Conservation (phyloP, 2,329 filamentous ascomycete genomes). For the Pseudogymnoascus sp. region DNA sequence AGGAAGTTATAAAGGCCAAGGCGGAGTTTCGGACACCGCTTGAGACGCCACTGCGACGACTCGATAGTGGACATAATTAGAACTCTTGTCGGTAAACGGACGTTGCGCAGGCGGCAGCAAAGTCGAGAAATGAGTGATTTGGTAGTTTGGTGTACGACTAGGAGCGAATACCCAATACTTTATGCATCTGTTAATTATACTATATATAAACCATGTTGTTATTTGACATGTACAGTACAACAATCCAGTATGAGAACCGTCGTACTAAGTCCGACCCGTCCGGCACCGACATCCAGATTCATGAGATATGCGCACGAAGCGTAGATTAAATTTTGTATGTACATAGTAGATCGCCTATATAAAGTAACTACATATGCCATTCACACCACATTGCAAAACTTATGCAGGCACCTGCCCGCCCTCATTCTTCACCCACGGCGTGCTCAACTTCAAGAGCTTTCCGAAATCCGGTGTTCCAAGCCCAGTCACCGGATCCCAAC, state of each 20-base stretch:
- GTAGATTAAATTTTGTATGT: neutral
- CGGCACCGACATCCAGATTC: neutral
- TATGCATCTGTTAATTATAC: too few species aligned
- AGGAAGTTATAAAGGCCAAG: neutral
- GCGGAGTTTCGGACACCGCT: neutral
- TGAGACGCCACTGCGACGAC: neutral
- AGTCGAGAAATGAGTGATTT: too few species aligned
- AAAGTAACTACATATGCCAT: neutral
- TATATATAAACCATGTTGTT: too few species aligned
- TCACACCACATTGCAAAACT: neutral
- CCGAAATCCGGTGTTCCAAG: conserved; percentile 31
- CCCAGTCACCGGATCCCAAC: conserved; percentile 41
- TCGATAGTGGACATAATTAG: neutral
- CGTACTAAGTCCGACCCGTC: neutral
- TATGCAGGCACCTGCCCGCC: conserved; percentile 11
- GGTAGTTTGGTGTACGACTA: too few species aligned
- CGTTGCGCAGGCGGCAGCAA: too few species aligned
- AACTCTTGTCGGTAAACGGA: neutral
- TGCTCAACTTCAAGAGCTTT: conserved; percentile 18
- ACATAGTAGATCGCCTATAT: neutral
- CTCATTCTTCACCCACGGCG: conserved; percentile 17
- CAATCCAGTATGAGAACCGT: too few species aligned
- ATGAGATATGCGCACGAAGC: neutral
- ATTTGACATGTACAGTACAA: too few species aligned
- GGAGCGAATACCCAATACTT: too few species aligned